phyloP scores from a whole-genome alignment of 2,329 filamentous ascomycete species.

The Aspergillus calidoustus region DNA sequence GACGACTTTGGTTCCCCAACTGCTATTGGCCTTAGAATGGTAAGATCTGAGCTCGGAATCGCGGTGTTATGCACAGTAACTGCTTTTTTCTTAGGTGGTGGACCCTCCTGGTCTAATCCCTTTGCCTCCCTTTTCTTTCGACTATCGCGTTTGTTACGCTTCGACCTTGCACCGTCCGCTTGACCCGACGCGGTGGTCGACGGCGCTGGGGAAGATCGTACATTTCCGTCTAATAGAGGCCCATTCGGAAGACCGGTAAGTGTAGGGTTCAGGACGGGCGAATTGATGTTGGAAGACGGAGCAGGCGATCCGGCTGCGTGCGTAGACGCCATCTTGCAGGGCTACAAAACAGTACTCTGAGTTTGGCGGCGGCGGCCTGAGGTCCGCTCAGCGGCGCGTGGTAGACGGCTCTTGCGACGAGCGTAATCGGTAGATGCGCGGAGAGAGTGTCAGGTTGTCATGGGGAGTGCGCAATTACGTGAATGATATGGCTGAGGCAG shows the following conservation, averaged over 20 bases:
- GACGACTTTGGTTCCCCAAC: constrained; percentile 46
- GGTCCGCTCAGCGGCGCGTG: not conserved
- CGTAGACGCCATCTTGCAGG: constrained; percentile 35
- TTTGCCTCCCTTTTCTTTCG: constrained; percentile 51
- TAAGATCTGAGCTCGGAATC: constrained; percentile 43
- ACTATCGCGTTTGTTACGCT: constrained; percentile 49
- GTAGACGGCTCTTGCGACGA: not conserved
- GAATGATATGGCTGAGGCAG: not conserved
- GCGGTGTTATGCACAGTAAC: constrained; percentile 36
- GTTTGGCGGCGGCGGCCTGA: not conserved
- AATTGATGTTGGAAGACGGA: constrained; percentile 44
- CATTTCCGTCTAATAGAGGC: constrained; percentile 34
- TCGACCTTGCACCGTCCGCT: constrained; percentile 38
- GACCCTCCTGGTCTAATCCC: constrained; percentile 42
- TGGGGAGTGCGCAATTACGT: not conserved
- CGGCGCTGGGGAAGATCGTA: constrained; percentile 41
- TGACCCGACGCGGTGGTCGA: constrained; percentile 34
- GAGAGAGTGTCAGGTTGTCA: not conserved
- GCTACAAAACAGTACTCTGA: not conserved
- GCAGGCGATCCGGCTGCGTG: constrained; percentile 40
- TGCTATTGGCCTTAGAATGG: constrained; percentile 45
- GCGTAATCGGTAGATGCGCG: not conserved
- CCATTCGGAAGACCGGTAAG: constrained; percentile 35
- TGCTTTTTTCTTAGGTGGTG: constrained; percentile 43
- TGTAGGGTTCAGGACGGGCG: constrained; percentile 36